Conservation (phyloP, 352 stramenopile species). For the Pythium sp. region DNA sequence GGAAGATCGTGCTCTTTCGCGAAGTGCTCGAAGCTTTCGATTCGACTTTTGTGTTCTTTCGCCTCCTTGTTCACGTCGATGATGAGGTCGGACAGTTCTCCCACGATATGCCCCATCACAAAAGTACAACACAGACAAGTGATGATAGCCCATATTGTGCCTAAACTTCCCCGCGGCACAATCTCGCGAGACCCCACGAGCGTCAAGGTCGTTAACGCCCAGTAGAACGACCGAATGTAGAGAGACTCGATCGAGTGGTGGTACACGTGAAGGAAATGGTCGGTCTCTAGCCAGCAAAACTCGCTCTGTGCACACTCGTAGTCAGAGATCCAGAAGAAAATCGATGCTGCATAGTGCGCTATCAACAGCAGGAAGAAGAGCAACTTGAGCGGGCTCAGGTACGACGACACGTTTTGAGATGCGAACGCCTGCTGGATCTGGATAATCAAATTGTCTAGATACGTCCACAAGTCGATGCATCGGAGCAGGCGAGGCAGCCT, state of each 20-base stretch:
- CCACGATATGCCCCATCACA: constrained; percentile 71
- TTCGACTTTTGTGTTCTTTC: constrained; percentile 64
- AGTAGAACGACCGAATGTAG: constrained; percentile 72
- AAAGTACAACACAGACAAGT: constrained; percentile 71
- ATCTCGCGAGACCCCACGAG: constrained; percentile 61
- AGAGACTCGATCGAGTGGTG: constrained; percentile 43
- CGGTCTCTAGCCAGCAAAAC: constrained; percentile 57
- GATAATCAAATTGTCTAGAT: constrained; percentile 65
- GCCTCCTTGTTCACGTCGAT: constrained; percentile 68
- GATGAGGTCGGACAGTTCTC: constrained; percentile 72
- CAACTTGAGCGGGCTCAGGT: constrained; percentile 63
- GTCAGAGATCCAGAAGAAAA: constrained; percentile 73
- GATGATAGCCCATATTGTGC: constrained; percentile 54
- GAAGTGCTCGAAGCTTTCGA: constrained; percentile 76
- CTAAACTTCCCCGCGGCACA: constrained; percentile 34
- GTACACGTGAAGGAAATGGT: constrained; percentile 62
- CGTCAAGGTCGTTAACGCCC: constrained; percentile 61
- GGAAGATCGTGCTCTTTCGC: constrained; percentile 58
- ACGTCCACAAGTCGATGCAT: constrained; percentile 45
- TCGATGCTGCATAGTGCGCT: constrained; percentile 59
- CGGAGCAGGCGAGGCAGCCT: constrained; percentile 59
- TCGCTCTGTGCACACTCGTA: constrained; percentile 38
- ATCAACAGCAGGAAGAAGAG: constrained; percentile 66
- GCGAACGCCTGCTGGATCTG: constrained; percentile 68
- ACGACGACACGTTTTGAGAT: constrained; percentile 62